Conservation (phyloP, 1,139 yeast species). For the Candida pseudoviswanathii region DNA sequence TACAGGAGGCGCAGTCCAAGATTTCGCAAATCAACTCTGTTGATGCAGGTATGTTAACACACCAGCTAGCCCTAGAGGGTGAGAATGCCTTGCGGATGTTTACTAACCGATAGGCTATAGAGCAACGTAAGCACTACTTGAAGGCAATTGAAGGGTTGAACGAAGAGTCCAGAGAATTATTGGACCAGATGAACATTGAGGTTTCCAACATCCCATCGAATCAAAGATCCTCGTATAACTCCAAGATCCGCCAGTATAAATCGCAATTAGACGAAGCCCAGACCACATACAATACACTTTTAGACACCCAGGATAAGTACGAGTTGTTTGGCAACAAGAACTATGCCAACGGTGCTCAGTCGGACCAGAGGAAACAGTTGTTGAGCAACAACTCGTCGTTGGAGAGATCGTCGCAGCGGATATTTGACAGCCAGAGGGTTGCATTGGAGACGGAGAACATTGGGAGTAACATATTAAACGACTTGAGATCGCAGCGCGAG, state of each 20-base stretch:
- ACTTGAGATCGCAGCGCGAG: constrained; percentile 90
- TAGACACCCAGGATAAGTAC: constrained; percentile 65
- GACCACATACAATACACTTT: constrained; percentile 48
- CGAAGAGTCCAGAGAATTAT: constrained; percentile 77
- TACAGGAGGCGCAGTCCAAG: constrained; percentile 69
- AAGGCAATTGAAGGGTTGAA: constrained; percentile 66
- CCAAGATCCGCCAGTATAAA: constrained; percentile 70
- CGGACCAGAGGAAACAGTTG: constrained; percentile 80
- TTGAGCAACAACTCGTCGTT: constrained; percentile 78
- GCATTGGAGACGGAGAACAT: constrained; percentile 92
- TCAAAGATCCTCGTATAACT: constrained; percentile 66
- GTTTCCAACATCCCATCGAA: constrained; percentile 78
- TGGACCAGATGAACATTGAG: constrained; percentile 81
- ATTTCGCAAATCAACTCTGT: constrained; percentile 57
- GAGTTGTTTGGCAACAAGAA: constrained; percentile 64
- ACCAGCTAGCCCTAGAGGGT: too few species aligned
- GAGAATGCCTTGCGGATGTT: too few species aligned
- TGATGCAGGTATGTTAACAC: constrained; percentile 57
- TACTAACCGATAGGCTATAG: constrained; percentile 24
- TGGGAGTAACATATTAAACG: constrained; percentile 89
- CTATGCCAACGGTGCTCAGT: constrained; percentile 43
- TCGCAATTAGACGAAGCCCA: constrained; percentile 61
- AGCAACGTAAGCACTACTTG: constrained; percentile 51
- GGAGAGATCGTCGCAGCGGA: constrained; percentile 80
- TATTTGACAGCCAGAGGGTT: constrained; percentile 84